These are phyloP conservation scores for Amauroascus verrucosus DNA, from an alignment of 2,329 filamentous ascomycete genomes.

Conservation along the genomic window DNA sequence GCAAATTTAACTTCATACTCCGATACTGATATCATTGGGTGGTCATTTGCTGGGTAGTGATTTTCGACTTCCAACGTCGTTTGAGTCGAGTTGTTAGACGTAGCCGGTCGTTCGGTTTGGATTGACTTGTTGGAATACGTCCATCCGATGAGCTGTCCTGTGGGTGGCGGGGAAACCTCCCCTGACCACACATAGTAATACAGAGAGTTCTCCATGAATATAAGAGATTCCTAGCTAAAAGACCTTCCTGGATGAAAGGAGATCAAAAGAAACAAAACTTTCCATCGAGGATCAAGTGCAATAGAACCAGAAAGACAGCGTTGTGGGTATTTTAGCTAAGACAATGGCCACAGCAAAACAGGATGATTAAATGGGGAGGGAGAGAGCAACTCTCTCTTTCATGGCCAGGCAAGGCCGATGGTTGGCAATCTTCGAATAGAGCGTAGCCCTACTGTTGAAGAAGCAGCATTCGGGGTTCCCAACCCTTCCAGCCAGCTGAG, in stretches of 20 bases:
- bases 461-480: not conserved
- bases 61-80: not conserved
- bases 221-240: not conserved
- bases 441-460: not conserved
- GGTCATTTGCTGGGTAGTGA: not conserved
- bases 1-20: slow-evolving; percentile 6
- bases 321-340: too few species aligned
- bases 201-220: not conserved
- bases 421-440: not conserved
- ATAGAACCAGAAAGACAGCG: not conserved
- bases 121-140: not conserved
- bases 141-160: not conserved
- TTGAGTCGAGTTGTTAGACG: not conserved
- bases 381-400: too few species aligned
- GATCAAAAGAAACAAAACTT: not conserved
- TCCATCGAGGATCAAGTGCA: not conserved
- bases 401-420: not conserved
- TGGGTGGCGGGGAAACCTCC: not conserved
- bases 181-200: not conserved
- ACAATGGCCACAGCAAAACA: too few species aligned
- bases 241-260: not conserved
- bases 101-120: not conserved
- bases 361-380: too few species aligned
- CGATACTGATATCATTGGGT: not conserved
- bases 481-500: too few species aligned